Percentiles rank a stretch among this genome's conserved stretches.
Conservation (phyloP, 31 red algal species). For the Endocladia muricata region DNA sequence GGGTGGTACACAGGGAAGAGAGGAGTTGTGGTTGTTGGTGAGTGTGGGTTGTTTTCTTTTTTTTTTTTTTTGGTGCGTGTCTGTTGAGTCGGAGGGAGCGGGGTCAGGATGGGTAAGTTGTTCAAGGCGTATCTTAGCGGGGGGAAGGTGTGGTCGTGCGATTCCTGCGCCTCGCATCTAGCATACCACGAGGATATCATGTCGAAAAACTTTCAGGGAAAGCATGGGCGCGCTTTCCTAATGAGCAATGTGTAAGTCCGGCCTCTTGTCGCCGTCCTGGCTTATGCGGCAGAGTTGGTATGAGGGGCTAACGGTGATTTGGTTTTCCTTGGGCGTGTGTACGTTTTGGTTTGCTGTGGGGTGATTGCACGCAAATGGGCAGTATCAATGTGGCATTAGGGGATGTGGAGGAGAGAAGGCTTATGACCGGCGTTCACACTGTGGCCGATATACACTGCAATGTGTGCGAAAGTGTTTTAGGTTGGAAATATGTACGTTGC, state of each 20-base stretch:
- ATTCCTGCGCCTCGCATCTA: conserved; percentile 66
- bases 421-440: conserved; percentile 86
- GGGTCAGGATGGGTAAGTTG: conserved; percentile 78
- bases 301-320: too few relatives aligned
- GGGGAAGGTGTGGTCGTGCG: conserved; percentile 70
- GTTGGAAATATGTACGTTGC: conserved; percentile 93
- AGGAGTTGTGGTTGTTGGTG: too few relatives aligned
- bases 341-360: background rate
- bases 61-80: too few relatives aligned
- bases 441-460: conserved; percentile 92
- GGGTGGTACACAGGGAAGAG: too few relatives aligned
- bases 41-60: too few relatives aligned
- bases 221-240: conserved; percentile 86
- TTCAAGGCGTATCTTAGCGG: conserved; percentile 76
- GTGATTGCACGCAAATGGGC: too few relatives aligned
- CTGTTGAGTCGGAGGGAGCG: background rate
- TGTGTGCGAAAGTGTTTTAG: conserved; percentile 70
- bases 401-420: conserved; percentile 65
- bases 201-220: conserved; percentile 83
- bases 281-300: too few relatives aligned
- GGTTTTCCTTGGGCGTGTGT: too few relatives aligned
- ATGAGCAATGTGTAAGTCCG: conserved; percentile 80
- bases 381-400: conserved; percentile 78
- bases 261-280: background rate
- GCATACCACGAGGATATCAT: conserved; percentile 84